phyloP scores from a whole-genome alignment of 768 basidiomycete genomes.

The Podaxis sp. region DNA sequence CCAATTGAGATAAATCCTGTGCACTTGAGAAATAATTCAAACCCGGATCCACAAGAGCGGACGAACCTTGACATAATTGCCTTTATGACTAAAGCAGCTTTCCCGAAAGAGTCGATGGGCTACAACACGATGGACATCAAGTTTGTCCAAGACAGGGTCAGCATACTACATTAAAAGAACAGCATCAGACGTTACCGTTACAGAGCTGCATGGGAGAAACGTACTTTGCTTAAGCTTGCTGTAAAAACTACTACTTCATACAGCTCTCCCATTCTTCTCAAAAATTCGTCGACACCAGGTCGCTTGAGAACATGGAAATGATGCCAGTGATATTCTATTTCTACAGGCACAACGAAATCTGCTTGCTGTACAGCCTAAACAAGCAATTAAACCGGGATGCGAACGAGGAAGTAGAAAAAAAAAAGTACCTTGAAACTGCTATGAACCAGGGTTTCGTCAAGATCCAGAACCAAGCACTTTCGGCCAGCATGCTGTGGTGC shows the following conservation, averaged over 20 bases:
- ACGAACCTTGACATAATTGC: slow-evolving; percentile 95
- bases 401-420: neutral
- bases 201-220: slow-evolving; percentile 22
- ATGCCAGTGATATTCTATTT: slow-evolving; percentile 98
- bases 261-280: slow-evolving; percentile 96
- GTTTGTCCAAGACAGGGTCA: slow-evolving; percentile 96
- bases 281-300: slow-evolving; percentile 94
- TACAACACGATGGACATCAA: slow-evolving; percentile 90
- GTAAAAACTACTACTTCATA: slow-evolving; percentile 99
- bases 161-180: slow-evolving; percentile 69
- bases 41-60: neutral
- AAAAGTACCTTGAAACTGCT: slow-evolving; percentile 90
- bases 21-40: neutral
- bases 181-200: slow-evolving; percentile 5
- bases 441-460: slow-evolving; percentile 97
- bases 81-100: slow-evolving; percentile 98
- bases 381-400: slow-evolving; percentile 9
- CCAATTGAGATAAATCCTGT: slow-evolving; percentile 96
- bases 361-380: slow-evolving; percentile 85
- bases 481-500: slow-evolving; percentile 80
- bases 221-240: slow-evolving; percentile 95
- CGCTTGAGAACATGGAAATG: slow-evolving; percentile 99
- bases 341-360: slow-evolving; percentile 97
- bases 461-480: slow-evolving; percentile 94
- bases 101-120: slow-evolving; percentile 94